Base-by-base conservation (phyloP, 2,329 filamentous ascomycete species). In the Neonectria magnoliae region DNA sequence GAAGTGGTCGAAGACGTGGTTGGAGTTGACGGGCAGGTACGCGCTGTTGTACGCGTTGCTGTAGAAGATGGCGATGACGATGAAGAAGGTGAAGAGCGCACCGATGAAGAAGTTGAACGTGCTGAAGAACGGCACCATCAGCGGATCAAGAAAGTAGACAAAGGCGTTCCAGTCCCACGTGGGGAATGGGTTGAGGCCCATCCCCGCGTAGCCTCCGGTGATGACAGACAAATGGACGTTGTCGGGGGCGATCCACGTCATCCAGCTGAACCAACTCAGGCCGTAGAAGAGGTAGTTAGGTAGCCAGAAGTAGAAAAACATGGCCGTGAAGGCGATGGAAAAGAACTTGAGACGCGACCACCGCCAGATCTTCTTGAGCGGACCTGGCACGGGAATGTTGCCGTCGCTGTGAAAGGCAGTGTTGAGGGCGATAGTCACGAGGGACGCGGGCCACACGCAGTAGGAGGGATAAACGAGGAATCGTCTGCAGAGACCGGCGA, bases 261-360 rank as follows among this genome's bases (percentile, higher is more conserved):
- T 81, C 83, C 84, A 88, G 68, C 79, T 82, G 71, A 88, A 87
- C 62, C 77, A 74, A 45, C 78, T 79, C 11, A 87, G 71, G 4
- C 80, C 82, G 14, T 76, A 76, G 68, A 86, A 87, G 48, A 88
- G 71, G 65, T 82, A 85, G 63, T 83, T 81, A 1, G 85, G 86
- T 51, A 88, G 79, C 82, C 83, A 87, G 66, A 85, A 87, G 71
- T 82, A 88, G 5, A 83, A 68, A 59, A 86, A 87, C 81, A 86
- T 86, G 64, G 75, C 78, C 1, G 67, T 68, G 42, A 83, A 84
- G 1, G 80, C 73, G 22, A 80, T 64, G 31, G 79, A 68, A 71
- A 87, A 87, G 71, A 86, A 84, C 16, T 75, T 79, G 56, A 83
- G 80, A 4, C 83, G 81, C 1, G 82, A 81, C 62, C 83, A 76